Base-by-base conservation (phyloP, 164 flowering plant genomes). In the Vitis amurensis region DNA sequence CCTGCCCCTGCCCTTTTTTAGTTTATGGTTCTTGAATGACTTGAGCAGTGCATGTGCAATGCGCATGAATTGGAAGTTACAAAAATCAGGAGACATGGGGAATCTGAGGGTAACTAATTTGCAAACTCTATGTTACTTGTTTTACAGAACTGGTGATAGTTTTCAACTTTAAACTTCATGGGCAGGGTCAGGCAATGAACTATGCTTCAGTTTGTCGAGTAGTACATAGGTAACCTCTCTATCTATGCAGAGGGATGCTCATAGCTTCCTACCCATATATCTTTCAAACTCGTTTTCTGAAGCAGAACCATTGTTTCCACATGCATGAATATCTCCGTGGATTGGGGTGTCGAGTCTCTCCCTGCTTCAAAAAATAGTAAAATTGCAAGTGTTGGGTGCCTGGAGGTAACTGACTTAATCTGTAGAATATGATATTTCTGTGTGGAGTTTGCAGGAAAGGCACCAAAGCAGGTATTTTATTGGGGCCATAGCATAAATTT, bases 391-490 rank as follows among this genome's bases (percentile, higher is more conserved):
- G 13, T 50, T 29, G 53, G 70, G 56, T 1, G 27, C 19, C 44
- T 47, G 29, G 37, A 75, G 71, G 73, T 75, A 69, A 74, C 60
- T 63, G 16, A 56, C 59, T 44, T 13, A 23, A 60, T 50, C 59
- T 58, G 59, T 19, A 10, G 6, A 68, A 44, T 59, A 58, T 66
- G 15, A 14, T 74, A 27, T 52, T 50, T 55, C 14, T 50, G 13
- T 61, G 68, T 60, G 13, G 3, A 61, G 52, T 61, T 61, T 69
- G 77, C 73, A 68, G 77, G 69, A 27, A 4, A 47, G 58, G 47
- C 63, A 57, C 58, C 29, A 50, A 27, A 10, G 19, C 50, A 30
- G 13, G 66, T 23, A 27, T n/a, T 44, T 19, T 23, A 44, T 47
- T 11, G 16, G 47, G 55, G 31, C 56, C 4, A 23, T 17, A 2